Evolutionary conservation across 116 monocot species (phyloP).

Genomic region (Zostera marina): DNA sequence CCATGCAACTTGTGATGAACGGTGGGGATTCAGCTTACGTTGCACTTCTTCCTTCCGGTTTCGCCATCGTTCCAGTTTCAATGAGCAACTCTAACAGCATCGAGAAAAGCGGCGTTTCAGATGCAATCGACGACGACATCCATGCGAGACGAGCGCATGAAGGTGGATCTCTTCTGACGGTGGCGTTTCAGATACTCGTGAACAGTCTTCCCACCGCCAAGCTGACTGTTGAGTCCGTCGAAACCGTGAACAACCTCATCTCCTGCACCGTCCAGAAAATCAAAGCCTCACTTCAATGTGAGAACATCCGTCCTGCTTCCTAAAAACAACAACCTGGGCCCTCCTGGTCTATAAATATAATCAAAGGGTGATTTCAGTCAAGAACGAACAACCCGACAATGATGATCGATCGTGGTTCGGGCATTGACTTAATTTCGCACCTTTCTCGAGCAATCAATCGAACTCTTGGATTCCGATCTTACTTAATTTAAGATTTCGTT

Average conservation of each 20-base stretch:
- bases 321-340: too few species aligned
- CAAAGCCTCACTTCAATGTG: slow-evolving; percentile 44
- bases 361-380: too few species aligned
- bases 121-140: background rate
- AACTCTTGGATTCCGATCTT: too few species aligned
- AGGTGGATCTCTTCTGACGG: slow-evolving; percentile 61
- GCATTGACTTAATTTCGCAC: too few species aligned
- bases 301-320: slow-evolving; percentile 1
- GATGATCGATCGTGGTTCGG: too few species aligned
- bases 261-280: slow-evolving; percentile 85
- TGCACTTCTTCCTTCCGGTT: slow-evolving; percentile 78
- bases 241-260: slow-evolving; percentile 81
- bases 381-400: too few species aligned
- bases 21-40: slow-evolving; percentile 78
- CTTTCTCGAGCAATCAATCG: too few species aligned
- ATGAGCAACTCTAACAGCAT: too few species aligned
- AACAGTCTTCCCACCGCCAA: slow-evolving; percentile 68
- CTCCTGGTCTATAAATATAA: too few species aligned
- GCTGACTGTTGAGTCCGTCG: slow-evolving; percentile 69
- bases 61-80: slow-evolving; percentile 41
- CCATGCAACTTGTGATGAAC: slow-evolving; percentile 68
- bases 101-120: too few species aligned
- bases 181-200: slow-evolving; percentile 93
- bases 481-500: too few species aligned
- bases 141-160: background rate